These are phyloP conservation scores for Ophiosphaerella korrae DNA, from an alignment of 2,329 filamentous ascomycete species.

Conservation along the genomic window DNA sequence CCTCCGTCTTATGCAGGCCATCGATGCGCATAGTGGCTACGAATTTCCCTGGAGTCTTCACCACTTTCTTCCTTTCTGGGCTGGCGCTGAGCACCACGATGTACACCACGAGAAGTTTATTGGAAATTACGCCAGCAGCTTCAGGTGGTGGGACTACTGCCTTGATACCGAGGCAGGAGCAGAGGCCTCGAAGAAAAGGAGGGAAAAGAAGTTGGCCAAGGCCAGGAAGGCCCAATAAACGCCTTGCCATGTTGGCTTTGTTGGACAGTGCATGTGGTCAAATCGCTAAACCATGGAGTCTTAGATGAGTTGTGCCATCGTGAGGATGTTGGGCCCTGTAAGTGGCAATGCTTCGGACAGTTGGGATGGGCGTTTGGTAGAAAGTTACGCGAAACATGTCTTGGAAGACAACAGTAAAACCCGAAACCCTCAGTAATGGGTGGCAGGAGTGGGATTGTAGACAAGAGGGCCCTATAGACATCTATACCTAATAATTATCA, in stretches of 20 bases:
- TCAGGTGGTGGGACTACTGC: constrained; percentile 97
- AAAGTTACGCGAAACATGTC: constrained; percentile 17
- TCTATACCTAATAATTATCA: constrained; percentile 35
- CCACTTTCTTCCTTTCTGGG: constrained; percentile 97
- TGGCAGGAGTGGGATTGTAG: constrained; percentile 26
- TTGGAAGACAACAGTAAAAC: constrained; percentile 18
- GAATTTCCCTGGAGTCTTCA: constrained; percentile 98
- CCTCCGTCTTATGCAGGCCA: constrained; percentile 91
- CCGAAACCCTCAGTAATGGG: constrained; percentile 30
- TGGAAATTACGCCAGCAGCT: constrained; percentile 96
- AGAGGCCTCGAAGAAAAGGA: constrained; percentile 81
- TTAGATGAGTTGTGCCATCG: constrained; percentile 19
- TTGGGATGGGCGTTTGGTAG: constrained; percentile 31
- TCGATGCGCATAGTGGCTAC: constrained; percentile 96
- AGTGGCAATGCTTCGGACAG: constrained; percentile 4
- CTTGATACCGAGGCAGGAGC: constrained; percentile 92
- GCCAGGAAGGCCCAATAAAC: constrained; percentile 57
- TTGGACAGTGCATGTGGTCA: background rate
- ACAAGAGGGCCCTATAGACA: constrained; percentile 27
- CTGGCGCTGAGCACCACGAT: constrained; percentile 95
- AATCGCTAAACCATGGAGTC: constrained; percentile 1
- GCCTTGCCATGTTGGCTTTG: background rate
- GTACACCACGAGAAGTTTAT: constrained; percentile 98
- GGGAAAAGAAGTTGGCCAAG: constrained; percentile 74
- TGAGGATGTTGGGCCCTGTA: constrained; percentile 1